These are phyloP conservation scores for Xylaria sp. DNA, from an alignment of 2,329 filamentous ascomycete genomes.

Conservation along the genomic window DNA sequence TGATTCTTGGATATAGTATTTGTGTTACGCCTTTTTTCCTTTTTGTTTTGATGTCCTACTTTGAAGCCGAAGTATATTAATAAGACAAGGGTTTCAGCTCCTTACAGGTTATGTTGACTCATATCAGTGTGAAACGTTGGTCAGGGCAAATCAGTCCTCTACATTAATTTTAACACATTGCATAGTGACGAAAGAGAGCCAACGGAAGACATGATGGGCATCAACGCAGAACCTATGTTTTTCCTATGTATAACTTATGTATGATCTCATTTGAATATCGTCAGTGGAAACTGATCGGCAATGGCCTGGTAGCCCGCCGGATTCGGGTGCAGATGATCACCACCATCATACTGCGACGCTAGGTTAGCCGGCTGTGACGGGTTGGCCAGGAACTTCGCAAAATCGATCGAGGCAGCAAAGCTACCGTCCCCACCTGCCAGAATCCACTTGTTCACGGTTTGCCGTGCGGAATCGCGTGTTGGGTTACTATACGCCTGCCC, in stretches of 20 bases:
- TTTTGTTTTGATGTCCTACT: not conserved
- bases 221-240: not conserved
- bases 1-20: not conserved
- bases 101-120: not conserved
- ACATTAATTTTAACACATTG: not conserved
- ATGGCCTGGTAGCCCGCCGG: constrained; percentile 67
- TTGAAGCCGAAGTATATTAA: not conserved
- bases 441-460: constrained; percentile 70
- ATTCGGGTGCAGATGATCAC: constrained; percentile 73
- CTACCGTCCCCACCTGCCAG: constrained; percentile 57
- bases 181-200: not conserved
- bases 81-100: too few species aligned
- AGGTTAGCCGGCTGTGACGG: constrained; percentile 60
- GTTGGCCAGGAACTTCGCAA: constrained; percentile 67
- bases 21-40: not conserved
- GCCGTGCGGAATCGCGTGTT: constrained; percentile 64
- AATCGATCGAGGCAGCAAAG: constrained; percentile 72
- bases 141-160: not conserved
- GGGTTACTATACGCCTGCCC: constrained; percentile 65
- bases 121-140: not conserved
- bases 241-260: not conserved
- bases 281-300: constrained; percentile 67
- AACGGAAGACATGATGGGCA: not conserved
- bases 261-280: constrained; percentile 55
- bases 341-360: constrained; percentile 63